These are phyloP conservation scores for Hemisphaericaspora xylanilytica DNA, from an alignment of 1,139 yeast genomes.

Conservation along the genomic window DNA sequence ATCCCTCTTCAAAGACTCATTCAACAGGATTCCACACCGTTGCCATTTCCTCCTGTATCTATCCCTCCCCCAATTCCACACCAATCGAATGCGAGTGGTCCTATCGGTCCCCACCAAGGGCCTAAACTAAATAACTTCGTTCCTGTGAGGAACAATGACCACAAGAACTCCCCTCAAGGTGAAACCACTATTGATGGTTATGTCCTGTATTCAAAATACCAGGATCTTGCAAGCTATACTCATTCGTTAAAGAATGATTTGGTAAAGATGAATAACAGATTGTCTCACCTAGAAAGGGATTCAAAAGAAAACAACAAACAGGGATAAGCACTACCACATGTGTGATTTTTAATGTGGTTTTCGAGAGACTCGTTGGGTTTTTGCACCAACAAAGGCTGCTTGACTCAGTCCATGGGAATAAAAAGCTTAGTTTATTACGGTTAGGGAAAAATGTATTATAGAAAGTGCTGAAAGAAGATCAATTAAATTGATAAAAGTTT, in stretches of 20 bases:
- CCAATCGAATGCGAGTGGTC: background rate
- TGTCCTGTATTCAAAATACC: constrained; percentile 31
- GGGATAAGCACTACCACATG: no score
- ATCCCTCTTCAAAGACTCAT: background rate
- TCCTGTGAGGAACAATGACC: background rate
- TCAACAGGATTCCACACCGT: background rate
- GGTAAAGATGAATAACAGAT: constrained; percentile 23
- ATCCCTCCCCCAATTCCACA: background rate
- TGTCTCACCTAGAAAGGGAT: constrained; percentile 12
- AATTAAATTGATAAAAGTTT: background rate
- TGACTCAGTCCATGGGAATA: no score
- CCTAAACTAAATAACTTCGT: background rate
- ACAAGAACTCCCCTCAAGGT: background rate
- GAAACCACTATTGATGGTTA: constrained; percentile 11
- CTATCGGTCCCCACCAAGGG: background rate
- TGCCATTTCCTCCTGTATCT: background rate
- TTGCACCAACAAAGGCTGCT: no score
- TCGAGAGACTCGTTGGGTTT: no score
- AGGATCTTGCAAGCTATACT: constrained; percentile 35
- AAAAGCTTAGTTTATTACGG: no score
- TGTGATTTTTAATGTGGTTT: no score
- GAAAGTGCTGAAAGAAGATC: background rate
- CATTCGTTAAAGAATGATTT: constrained; percentile 31
- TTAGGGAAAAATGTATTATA: background rate
- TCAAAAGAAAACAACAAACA: constrained; percentile 2